A percentile compares a stretch with the other conserved stretches of the same genome.
Conservation (phyloP, 257 asterid genomes). For the Jacaranda copaia region DNA sequence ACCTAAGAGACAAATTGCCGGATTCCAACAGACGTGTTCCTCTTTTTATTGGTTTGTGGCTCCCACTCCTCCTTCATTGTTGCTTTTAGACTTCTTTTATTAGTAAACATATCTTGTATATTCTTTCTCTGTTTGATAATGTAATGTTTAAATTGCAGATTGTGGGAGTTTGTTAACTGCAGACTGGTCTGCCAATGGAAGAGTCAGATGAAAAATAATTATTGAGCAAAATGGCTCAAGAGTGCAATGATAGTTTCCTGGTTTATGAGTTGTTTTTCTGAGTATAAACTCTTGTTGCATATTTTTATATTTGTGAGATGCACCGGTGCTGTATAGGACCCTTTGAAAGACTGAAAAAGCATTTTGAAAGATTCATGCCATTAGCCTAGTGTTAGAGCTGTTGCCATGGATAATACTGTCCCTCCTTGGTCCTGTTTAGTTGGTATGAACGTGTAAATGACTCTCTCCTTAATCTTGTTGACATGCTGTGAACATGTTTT, state of each 20-base stretch:
- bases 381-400: not conserved
- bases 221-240: not conserved
- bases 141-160: conserved; percentile 8
- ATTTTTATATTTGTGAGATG: not conserved
- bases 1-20: not conserved
- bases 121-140: not conserved
- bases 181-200: conserved; percentile 19
- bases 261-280: not conserved
- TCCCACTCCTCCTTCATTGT: no score
- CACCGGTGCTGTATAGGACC: not conserved
- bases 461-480: not conserved
- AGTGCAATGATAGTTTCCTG: conserved; percentile 1
- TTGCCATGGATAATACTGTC: not conserved
- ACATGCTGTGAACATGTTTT: conserved; percentile 3
- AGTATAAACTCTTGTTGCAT: not conserved
- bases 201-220: not conserved
- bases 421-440: not conserved
- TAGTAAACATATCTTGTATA: not conserved
- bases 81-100: not conserved
- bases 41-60: no score
- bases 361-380: not conserved
- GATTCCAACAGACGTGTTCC: no score
- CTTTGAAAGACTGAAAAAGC: not conserved
- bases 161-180: not conserved
- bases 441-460: not conserved